Base-by-base conservation (phyloP, 805 yeast genomes). In the Ogataea nakhonphanomensis region DNA sequence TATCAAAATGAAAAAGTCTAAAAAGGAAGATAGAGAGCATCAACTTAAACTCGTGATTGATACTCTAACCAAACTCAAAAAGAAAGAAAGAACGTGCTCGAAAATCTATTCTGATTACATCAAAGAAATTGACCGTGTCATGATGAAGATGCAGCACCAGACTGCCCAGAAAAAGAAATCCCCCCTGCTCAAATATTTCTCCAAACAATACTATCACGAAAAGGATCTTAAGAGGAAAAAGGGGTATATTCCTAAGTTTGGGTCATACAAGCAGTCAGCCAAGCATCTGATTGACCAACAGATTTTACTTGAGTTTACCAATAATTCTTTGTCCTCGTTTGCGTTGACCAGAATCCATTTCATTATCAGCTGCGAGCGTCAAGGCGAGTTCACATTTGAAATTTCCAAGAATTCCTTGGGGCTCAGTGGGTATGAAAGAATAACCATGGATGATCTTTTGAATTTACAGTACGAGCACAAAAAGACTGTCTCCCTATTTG, bases 121-220 rank as follows among this genome's bases (percentile, higher is more conserved):
- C 44, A 53, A 49, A 8, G 78, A 75, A 41, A 64, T 76, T 36
- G 78, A 75, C 34, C 43, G 49, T 1, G 66, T 73, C 15, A 62
- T 76, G 48, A 48, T 61, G 13, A 62, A 69, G 20, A 53, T 74
- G 35, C 79, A 70, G 52, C 65, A 62, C 57, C 64, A 59, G 41
- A 71, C 76, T 15, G 66, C 62, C 41, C 78, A 63, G 51, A 72
- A 62, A 58, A 72, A 67, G 61, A 62, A 67, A 57, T 48, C 56
- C 9, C 46, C 49, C 14, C 29, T 59, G 22, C 57, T 46, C 53
- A 67, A 50, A 50, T 64, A 73, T 22, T 84, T 82, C 68, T 79
- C 84, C 37, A 85, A 77, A 55, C 91, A 85, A 51, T 83, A 80
- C 59, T 82, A 82, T 64, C 82, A 84, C 55, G 84, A 80, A 57